Conservation (phyloP, 2,329 filamentous ascomycete species). For the Fusarium solani-melongenae region DNA sequence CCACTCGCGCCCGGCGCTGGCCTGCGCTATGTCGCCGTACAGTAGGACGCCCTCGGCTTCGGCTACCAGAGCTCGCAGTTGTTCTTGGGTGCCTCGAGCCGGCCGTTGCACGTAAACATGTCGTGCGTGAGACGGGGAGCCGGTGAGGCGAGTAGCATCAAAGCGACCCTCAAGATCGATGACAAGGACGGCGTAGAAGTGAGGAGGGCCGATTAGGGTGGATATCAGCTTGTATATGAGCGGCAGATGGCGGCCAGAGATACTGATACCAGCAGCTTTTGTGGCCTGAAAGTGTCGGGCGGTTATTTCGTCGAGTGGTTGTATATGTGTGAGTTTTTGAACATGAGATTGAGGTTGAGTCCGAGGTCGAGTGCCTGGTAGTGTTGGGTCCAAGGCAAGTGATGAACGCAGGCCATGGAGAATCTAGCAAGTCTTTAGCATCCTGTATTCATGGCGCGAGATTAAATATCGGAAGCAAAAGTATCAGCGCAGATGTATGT, state of each 20-base stretch:
- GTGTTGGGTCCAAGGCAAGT: slow-evolving; percentile 37
- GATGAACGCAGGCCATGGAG: slow-evolving; percentile 40
- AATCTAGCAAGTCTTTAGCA: slow-evolving; percentile 31
- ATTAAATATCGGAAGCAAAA: not conserved
- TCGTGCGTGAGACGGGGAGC: slow-evolving; percentile 51
- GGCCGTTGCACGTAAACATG: slow-evolving; percentile 64
- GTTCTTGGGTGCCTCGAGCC: slow-evolving; percentile 42
- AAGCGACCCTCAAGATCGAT: slow-evolving; percentile 68
- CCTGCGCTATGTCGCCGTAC: slow-evolving; percentile 55
- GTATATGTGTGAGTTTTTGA: slow-evolving; percentile 53
- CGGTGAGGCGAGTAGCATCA: slow-evolving; percentile 60
- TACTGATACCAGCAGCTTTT: slow-evolving; percentile 58
- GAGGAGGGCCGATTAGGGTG: slow-evolving; percentile 60
- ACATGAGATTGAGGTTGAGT: slow-evolving; percentile 28
- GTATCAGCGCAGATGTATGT: not conserved
- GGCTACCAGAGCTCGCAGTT: slow-evolving; percentile 51
- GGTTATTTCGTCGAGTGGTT: slow-evolving; percentile 59
- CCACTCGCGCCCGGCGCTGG: slow-evolving; percentile 60
- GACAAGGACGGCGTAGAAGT: slow-evolving; percentile 61
- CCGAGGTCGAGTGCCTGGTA: slow-evolving; percentile 10
- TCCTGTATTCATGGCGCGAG: not conserved
- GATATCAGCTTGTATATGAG: slow-evolving; percentile 68
- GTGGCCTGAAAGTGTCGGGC: slow-evolving; percentile 60
- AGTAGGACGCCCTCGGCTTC: slow-evolving; percentile 61
- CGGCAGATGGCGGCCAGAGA: slow-evolving; percentile 64